phyloP scores from a whole-genome alignment of 202 grass and related monocot genomes.

The Setaria italica region DNA sequence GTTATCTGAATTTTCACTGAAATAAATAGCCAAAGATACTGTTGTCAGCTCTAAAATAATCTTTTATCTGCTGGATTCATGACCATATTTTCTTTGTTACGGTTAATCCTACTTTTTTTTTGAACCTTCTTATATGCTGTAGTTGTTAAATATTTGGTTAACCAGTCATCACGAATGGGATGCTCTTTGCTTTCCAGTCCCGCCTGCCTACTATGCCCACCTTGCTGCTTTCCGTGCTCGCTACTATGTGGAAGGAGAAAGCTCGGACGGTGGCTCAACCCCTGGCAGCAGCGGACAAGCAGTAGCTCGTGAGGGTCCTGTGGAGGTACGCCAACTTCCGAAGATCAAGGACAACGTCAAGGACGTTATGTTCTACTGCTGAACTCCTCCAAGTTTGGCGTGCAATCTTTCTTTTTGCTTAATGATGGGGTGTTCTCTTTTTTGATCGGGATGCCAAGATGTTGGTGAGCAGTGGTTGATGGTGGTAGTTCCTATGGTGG shows the following conservation, averaged over 20 bases:
- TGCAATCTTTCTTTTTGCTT: conserved; percentile 8
- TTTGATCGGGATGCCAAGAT: conserved; percentile 22
- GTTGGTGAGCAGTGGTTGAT: conserved; percentile 17
- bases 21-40: neutral
- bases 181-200: conserved; percentile 53
- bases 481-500: neutral
- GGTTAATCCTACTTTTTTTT: neutral
- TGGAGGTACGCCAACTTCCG: conserved; percentile 71
- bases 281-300: conserved; percentile 41
- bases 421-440: neutral
- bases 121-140: neutral
- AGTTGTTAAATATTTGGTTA: neutral
- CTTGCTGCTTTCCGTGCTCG: conserved; percentile 77
- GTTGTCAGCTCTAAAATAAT: neutral
- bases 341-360: conserved; percentile 77
- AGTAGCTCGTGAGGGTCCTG: conserved; percentile 53
- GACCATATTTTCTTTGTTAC: neutral
- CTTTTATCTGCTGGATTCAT: conserved; percentile 9
- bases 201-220: conserved; percentile 86
- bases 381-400: conserved; percentile 36
- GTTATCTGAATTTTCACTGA: neutral
- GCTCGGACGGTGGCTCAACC: conserved; percentile 53
- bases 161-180: neutral
- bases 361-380: conserved; percentile 95
- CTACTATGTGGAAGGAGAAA: conserved; percentile 75